Evolutionary conservation across 495 filamentous ascomycete species (phyloP).

Genomic region (Poronia punctata): DNA sequence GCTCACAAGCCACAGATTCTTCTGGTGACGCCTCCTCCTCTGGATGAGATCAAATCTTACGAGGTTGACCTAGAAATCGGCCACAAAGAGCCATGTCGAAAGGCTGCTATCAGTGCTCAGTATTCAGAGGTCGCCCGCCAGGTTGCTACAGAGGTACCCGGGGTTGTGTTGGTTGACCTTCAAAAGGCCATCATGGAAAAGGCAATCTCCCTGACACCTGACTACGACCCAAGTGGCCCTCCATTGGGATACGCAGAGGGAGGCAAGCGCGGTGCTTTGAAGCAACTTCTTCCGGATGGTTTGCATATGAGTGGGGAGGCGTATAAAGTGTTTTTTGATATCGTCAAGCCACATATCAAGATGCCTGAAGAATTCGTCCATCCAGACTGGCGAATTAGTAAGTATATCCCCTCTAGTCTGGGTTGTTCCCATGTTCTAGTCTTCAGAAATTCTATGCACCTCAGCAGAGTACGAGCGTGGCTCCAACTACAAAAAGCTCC

Average conservation of each 20-base stretch:
- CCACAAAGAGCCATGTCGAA: constrained; percentile 46
- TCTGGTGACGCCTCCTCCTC: constrained; percentile 69
- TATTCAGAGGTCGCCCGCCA: constrained; percentile 67
- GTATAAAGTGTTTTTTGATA: constrained; percentile 42
- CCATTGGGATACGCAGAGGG: constrained; percentile 35
- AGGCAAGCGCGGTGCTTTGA: constrained; percentile 36
- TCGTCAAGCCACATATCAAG: constrained; percentile 35
- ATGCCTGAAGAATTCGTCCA: constrained; percentile 26
- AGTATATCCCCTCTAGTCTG: constrained; percentile 8
- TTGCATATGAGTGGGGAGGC: constrained; percentile 46
- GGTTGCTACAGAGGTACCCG: constrained; percentile 52
- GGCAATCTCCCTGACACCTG: constrained; percentile 37
- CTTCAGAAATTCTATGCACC: constrained; percentile 1
- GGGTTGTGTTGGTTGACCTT: constrained; percentile 64
- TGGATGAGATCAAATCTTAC: constrained; percentile 66
- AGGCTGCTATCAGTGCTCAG: constrained; percentile 53
- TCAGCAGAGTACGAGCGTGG: no score
- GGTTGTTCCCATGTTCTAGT: not conserved
- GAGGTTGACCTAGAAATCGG: constrained; percentile 45
- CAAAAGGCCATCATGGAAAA: constrained; percentile 64
- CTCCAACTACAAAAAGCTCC: no score
- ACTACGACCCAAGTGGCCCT: constrained; percentile 31
- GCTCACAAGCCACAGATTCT: constrained; percentile 69
- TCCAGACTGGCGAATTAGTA: constrained; percentile 36
- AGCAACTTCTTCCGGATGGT: constrained; percentile 45